Base-by-base conservation (phyloP, 106 monocot genomes). In the Dioscorea dumetorum region DNA sequence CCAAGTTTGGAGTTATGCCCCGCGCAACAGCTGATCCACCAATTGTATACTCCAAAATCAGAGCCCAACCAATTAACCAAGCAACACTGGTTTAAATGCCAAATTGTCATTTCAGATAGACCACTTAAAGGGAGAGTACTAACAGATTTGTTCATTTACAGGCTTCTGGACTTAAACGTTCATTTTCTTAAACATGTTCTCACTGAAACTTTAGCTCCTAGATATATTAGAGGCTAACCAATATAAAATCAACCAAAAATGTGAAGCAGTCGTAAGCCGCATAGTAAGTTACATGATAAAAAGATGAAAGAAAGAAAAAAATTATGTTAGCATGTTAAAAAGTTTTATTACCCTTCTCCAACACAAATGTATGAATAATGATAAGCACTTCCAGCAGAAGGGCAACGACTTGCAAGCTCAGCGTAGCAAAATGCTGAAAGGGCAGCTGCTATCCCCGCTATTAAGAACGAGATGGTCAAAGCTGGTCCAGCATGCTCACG, bases 391-490 rank as follows among this genome's bases (percentile, higher is more conserved):
- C 97, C 97, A 12, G 97, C 97, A 75, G 97, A 99, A 24, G 97
- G 97, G 77, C 97, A 99, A 24, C 97, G 92, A 48, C 97, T 99
- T 49, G 92, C 86, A 67, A 99, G 89, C 77, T 99, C 97, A 21
- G 97, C 97, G 85, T 99, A 99, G 74, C 97, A 99, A 63, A 99
- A 99, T 22, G 97, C 97, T 48, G 97, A 92, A 59, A 92, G 84
- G 12, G 97, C 92, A 71, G 97, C 89, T 50, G 97, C 97, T 71
- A 99, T 93, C 64, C 92, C 97, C 59, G 97, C 97, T 74, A 99
- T 90, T 24, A 99, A 74, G 72, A 99, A 99, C 7, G 97, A 99
- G 81, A 99, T 82, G 32, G 92, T 87, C 78, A 99, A 60, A 75
- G 89, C 87, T 57, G 97, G 97, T 20, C 97, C 97, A 18, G 97